A percentile compares a stretch with the other conserved stretches of the same genome.
These are phyloP conservation scores for Yarrowia yakushimensis DNA, from an alignment of 805 yeast species.

Conservation along the genomic window DNA sequence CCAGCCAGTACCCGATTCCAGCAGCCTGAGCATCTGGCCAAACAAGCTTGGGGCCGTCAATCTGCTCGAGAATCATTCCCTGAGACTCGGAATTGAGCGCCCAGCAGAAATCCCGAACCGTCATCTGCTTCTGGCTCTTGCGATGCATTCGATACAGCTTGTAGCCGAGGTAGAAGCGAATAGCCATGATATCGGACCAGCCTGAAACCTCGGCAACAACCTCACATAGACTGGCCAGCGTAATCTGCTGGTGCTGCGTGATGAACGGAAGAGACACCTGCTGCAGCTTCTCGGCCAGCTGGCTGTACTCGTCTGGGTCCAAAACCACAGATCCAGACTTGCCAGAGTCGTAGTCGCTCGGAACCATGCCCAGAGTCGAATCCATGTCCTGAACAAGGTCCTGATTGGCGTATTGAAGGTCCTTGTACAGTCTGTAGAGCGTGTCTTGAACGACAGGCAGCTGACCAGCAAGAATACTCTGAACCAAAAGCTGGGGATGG, in stretches of 20 bases:
- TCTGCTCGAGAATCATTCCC: conserved; percentile 54
- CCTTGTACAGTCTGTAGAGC: conserved; percentile 50
- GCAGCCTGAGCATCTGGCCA: conserved; percentile 61
- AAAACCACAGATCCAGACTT: background rate
- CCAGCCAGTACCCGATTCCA: conserved; percentile 72
- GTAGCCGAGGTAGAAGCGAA: conserved; percentile 66
- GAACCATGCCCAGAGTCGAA: conserved; percentile 28
- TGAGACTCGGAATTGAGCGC: conserved; percentile 81
- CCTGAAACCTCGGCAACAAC: conserved; percentile 54
- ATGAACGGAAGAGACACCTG: conserved; percentile 69
- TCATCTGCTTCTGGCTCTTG: conserved; percentile 50
- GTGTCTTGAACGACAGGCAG: conserved; percentile 53
- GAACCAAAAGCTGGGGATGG: conserved; percentile 85
- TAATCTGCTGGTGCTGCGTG: conserved; percentile 88
- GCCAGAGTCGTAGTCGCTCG: background rate
- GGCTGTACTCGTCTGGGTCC: conserved; percentile 39
- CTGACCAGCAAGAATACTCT: conserved; percentile 63
- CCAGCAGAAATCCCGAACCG: conserved; percentile 82
- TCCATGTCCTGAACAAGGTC: conserved; percentile 39
- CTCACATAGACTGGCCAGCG: conserved; percentile 65
- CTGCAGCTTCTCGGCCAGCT: conserved; percentile 57
- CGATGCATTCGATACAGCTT: conserved; percentile 58
- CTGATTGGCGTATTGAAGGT: conserved; percentile 52
- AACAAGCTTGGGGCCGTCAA: conserved; percentile 43
- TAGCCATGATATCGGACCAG: conserved; percentile 60